phyloP scores from a whole-genome alignment of 345 rosid genomes.

The Lenwebbia sp. region DNA sequence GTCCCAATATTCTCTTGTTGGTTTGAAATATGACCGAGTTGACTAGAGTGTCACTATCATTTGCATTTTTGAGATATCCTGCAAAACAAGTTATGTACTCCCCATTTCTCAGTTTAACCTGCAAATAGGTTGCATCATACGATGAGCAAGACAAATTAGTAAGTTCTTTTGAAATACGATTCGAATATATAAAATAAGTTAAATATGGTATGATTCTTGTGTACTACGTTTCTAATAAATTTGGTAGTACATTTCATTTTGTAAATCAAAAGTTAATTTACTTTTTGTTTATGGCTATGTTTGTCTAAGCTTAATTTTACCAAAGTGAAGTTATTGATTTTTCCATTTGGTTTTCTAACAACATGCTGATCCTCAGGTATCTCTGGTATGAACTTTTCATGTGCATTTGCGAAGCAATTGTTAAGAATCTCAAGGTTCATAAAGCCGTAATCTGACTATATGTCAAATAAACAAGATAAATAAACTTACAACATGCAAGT shows the following conservation, averaged over 20 bases:
- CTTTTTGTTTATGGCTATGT: background rate
- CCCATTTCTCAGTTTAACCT: background rate
- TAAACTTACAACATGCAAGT: rapidly evolving
- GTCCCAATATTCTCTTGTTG: background rate
- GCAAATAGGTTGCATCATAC: background rate
- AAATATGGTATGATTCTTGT: background rate
- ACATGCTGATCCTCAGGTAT: background rate
- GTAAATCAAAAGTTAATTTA: background rate
- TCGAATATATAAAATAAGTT: background rate
- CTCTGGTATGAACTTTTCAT: too few relatives aligned
- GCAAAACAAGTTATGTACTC: background rate
- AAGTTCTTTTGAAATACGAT: background rate
- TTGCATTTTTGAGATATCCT: background rate
- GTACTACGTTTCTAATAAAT: background rate
- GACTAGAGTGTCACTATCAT: background rate
- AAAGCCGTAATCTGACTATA: too few relatives aligned
- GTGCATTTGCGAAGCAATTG: background rate
- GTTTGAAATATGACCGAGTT: background rate
- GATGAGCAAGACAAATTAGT: background rate
- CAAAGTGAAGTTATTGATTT: background rate
- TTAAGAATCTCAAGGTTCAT: background rate
- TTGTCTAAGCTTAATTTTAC: background rate
- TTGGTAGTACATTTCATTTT: background rate
- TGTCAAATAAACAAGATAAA: background rate
- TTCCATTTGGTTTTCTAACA: too few relatives aligned